phyloP scores from a whole-genome alignment of 495 filamentous ascomycete species.

The Aspergillus leporis region DNA sequence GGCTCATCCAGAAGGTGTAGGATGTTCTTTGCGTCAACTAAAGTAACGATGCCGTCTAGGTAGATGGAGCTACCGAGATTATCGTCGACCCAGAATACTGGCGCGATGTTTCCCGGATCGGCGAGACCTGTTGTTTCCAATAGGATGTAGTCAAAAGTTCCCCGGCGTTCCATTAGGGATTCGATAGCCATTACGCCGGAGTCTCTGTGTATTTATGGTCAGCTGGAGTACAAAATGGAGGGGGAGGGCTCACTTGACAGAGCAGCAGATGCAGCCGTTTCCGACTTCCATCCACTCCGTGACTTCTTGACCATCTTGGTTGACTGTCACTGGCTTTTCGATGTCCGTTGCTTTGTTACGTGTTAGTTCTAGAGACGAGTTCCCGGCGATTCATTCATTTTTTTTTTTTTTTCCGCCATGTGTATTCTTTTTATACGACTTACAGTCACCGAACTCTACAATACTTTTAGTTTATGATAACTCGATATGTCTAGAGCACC shows the following conservation, averaged over 20 bases:
- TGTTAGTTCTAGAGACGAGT: neutral
- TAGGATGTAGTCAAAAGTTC: conserved; percentile 95
- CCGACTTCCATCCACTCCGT: conserved; percentile 95
- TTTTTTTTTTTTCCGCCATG: neutral
- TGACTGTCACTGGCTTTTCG: conserved; percentile 88
- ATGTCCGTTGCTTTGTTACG: conserved; percentile 73
- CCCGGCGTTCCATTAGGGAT: conserved; percentile 90
- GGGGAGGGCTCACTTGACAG: conserved; percentile 71
- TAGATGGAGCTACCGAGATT: conserved; percentile 92
- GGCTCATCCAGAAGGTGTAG: conserved; percentile 76
- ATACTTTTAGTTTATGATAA: conserved; percentile 2
- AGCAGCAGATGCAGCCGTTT: conserved; percentile 98
- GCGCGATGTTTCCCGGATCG: conserved; percentile 93
- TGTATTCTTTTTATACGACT: conserved; percentile 26
- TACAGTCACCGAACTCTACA: conserved; percentile 92
- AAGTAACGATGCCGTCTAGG: conserved; percentile 92
- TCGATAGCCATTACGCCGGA: conserved; percentile 91
- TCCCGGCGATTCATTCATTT: conserved; percentile 4
- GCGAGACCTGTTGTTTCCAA: conserved; percentile 95
- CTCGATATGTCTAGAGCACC: conserved; percentile 19
- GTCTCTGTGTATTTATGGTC: conserved; percentile 57
- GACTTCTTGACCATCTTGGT: conserved; percentile 78
- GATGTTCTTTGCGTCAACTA: conserved; percentile 95
- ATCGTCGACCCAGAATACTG: conserved; percentile 96
- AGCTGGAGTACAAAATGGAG: neutral